Base-by-base conservation (phyloP, 768 basidiomycete genomes). In the Boletus pseudo-olivaceus region DNA sequence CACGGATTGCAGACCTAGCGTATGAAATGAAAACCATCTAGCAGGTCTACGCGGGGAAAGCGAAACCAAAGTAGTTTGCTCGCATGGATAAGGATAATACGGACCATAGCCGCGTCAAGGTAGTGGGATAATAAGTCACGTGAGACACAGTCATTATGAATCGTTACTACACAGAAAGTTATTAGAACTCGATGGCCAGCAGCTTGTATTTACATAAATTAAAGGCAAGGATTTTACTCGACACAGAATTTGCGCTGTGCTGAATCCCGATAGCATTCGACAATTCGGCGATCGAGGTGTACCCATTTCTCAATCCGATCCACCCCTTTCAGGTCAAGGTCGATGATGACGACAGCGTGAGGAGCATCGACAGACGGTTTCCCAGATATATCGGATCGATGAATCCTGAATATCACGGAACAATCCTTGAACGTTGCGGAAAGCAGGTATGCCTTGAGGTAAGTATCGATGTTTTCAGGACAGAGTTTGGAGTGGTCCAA, bases 371-470 rank as follows among this genome's bases (percentile, higher is more conserved):
- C 73, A 55, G 55, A 80, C 69, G 44, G 75, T 63, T 23, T 17
- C 12, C 43, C 50, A 45, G 42, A 40, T 14, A 37, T 30, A 29
- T 54, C 52, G 10, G 60, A 44, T 14, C 44, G 59, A 54, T 40
- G 46, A 45, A 62, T 56, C 20, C 76, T 73, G 35, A 86, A 56
- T 50, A 88, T 82, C 49, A 88, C 54, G 1, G 95, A 97, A 72
- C 96, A 99, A 69, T 99, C 96, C 69, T 99, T 99, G 79, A 99
- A 93, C 7, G 90, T 90, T 26, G 92, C 92, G 5, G 93, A 93
- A 48, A 98, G 84, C 20, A 93, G 74, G 68, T 91, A 91, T 8
- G 90, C 86, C 44, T 90, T 72, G 39, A 85, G 65, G 59, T 87
- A 82, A 60, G 88, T 81, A 38, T 82, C 79, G 46, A 90, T 70